Evolutionary conservation across 1,284 basidiomycete genomes (phyloP), one percentile per base, ranked within the genome.

Genomic region (Naganishia liquefaciens): DNA sequence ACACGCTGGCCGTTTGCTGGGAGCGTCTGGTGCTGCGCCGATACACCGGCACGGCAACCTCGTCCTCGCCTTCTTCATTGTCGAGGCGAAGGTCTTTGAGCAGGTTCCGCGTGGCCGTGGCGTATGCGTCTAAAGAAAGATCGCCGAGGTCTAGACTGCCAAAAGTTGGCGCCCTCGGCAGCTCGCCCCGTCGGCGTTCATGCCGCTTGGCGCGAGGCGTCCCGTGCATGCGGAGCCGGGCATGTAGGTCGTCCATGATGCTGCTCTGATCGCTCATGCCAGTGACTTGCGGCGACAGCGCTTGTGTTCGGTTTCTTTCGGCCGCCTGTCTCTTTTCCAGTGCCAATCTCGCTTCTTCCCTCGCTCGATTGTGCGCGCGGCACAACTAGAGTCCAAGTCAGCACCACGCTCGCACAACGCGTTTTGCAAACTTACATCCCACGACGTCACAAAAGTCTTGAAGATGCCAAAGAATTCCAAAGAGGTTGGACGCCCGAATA

Each of bases 381-480:
- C 90, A 93, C 88, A 91, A 92, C 90, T 93, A n/a, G 70, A n/a
- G 63, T 37, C 9, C 47, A 17, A 57, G 23, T 39, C 11, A 33
- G 30, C 65, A 54, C 65, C 39, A 52, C 57, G 46, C 30, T 30
- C 11, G 33, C 33, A 6, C 5, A 17, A 47, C 13, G 23, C 4
- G 21, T 11, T n/a, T 55, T 5, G 13, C 40, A 28, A n/a, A 70
- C 82, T 67, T 69, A 91, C 91, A 84, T 85, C 88, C 79, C 93
- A 96, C 1, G 92, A 93, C 0, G 89, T 93, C 27, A 93, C 85
- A 72, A 96, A 96, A 1, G 90, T 94, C 80, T 94, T 92, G 84
- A 96, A 95, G 72, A 94, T 88, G 19, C 87, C 91, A 79, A 92
- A 97, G 80, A 96, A 97, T 73, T 95, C 92, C 63, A 78, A 74